A percentile compares a stretch with the other conserved stretches of the same genome.
Conservation (phyloP, 441 rosid genomes). For the Euphorbia corollata region DNA sequence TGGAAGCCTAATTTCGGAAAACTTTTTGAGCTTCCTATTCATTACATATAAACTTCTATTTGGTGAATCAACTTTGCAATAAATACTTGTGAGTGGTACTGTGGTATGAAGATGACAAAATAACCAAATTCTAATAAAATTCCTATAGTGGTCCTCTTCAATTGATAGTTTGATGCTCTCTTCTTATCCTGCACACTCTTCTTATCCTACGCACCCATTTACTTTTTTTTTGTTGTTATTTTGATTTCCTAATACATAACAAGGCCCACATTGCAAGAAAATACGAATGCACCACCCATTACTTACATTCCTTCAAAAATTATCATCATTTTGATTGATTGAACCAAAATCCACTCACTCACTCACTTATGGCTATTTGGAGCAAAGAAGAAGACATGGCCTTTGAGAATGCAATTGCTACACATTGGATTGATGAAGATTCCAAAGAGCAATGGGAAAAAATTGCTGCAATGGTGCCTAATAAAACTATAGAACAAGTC, state of each 20-base stretch:
- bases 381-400: slow-evolving; percentile 71
- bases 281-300: slow-evolving; percentile 21
- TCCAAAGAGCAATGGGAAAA: slow-evolving; percentile 49
- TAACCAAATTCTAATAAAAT: too few species aligned
- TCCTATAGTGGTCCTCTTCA: too few species aligned
- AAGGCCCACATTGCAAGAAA: slow-evolving; percentile 19
- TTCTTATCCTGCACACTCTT: too few species aligned
- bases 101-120: too few species aligned
- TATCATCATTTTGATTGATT: neutral
- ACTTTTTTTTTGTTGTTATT: neutral
- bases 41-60: too few species aligned
- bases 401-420: slow-evolving; percentile 64
- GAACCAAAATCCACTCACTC: slow-evolving; percentile 6
- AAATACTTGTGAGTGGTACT: too few species aligned
- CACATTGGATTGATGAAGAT: slow-evolving; percentile 38
- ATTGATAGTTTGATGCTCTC: too few species aligned
- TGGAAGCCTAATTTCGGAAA: too few species aligned
- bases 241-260: slow-evolving; percentile 13
- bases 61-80: too few species aligned
- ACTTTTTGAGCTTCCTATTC: too few species aligned
- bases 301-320: slow-evolving; percentile 12
- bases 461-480: slow-evolving; percentile 59
- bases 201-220: too few species aligned
- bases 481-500: slow-evolving; percentile 43
- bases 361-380: slow-evolving; percentile 49